phyloP scores from a whole-genome alignment of 495 filamentous ascomycete species.

The Lasiosphaeria ovina region DNA sequence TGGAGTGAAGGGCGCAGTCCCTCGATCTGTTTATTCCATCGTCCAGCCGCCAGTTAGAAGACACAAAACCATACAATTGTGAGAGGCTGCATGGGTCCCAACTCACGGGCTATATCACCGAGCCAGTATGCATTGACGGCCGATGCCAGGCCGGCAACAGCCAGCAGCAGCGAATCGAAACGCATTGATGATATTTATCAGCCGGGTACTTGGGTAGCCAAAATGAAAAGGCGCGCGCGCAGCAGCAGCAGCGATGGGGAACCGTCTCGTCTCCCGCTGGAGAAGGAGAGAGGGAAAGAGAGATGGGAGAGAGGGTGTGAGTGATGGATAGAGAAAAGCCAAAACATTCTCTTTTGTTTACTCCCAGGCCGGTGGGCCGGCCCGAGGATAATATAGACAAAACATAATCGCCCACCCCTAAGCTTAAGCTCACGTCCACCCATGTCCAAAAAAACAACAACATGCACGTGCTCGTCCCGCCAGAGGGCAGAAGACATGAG shows the following conservation, averaged over 20 bases:
- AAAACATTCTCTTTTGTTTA: neutral
- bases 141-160: conserved; percentile 35
- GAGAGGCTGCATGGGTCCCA: neutral
- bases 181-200: conserved; percentile 29
- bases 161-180: conserved; percentile 39
- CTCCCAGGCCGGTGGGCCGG: conserved; percentile 4
- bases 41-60: neutral
- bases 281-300: neutral
- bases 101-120: conserved; percentile 41
- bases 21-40: conserved; percentile 37
- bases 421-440: too few species aligned
- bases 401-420: neutral
- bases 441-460: too few species aligned
- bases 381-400: conserved; percentile 12
- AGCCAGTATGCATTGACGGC: conserved; percentile 46
- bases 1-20: conserved; percentile 45
- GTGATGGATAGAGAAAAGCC: conserved; percentile 2
- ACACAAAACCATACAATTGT: neutral
- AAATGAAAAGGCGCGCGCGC: neutral
- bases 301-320: neutral
- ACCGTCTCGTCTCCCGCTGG: neutral
- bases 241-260: neutral
- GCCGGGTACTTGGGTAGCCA: conserved; percentile 2
- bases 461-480: too few species aligned
- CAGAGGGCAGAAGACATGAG: too few species aligned